Evolutionary conservation across 495 filamentous ascomycete species (phyloP).

Genomic region (Penicillium salamii): DNA sequence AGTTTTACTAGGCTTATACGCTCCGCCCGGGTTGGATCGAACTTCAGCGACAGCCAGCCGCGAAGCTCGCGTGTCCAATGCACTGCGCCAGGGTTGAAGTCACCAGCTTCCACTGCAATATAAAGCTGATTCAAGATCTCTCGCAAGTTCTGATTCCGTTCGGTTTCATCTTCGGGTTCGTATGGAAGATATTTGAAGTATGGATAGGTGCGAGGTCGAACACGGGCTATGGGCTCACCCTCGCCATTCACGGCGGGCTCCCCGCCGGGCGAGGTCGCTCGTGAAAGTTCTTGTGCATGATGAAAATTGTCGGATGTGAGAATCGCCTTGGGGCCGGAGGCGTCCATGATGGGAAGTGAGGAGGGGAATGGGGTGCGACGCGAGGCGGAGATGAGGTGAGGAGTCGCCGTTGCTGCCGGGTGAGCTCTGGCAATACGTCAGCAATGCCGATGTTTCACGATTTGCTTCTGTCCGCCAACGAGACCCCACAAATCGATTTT

Average conservation of each 20-base stretch:
- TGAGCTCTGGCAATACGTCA: conserved; percentile 32
- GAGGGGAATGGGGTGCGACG: conserved; percentile 9
- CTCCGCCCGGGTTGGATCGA: conserved; percentile 82
- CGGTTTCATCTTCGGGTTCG: conserved; percentile 68
- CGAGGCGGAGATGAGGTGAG: conserved; percentile 21
- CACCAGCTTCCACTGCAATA: conserved; percentile 83
- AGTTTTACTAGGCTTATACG: conserved; percentile 80
- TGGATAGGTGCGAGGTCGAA: conserved; percentile 85
- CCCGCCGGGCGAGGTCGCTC: conserved; percentile 65
- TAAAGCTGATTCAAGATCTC: conserved; percentile 92
- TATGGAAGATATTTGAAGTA: conserved; percentile 91
- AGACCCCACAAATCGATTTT: background rate
- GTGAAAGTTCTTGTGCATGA: conserved; percentile 53
- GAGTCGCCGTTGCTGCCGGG: conserved; percentile 25
- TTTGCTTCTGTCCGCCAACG: background rate
- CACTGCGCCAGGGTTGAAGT: conserved; percentile 88
- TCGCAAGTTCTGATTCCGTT: conserved; percentile 68
- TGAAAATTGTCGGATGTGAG: conserved; percentile 47
- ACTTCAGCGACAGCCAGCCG: conserved; percentile 94
- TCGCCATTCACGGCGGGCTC: conserved; percentile 55
- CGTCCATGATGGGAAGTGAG: conserved; percentile 37
- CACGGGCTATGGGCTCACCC: conserved; percentile 58
- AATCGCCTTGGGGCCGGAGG: conserved; percentile 36
- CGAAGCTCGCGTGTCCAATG: conserved; percentile 97
- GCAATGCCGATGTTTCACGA: conserved; percentile 13